Evolutionary conservation across 805 yeast species (phyloP).

Genomic region (Yarrowia sp.): DNA sequence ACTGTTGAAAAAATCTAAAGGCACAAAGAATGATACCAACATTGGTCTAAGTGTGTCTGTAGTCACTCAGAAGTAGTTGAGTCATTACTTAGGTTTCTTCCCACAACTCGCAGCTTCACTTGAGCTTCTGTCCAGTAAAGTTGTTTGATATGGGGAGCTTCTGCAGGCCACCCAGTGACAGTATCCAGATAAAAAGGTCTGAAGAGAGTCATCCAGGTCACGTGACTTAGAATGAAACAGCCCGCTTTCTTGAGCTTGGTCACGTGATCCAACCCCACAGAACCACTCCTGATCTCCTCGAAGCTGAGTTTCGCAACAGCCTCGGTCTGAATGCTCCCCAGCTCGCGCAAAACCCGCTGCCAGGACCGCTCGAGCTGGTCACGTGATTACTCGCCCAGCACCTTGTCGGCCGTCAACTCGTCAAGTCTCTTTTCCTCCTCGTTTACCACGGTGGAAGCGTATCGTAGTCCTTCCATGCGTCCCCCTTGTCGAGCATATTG

Average conservation of each 20-base stretch:
- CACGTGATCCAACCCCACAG: not conserved
- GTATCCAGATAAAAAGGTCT: not conserved
- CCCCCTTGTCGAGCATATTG: conserved; percentile 12
- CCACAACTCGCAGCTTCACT: conserved; percentile 11
- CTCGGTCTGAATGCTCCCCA: not conserved
- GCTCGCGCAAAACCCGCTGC: not conserved
- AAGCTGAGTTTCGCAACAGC: not conserved
- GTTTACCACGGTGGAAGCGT: not conserved
- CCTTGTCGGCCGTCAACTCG: not conserved
- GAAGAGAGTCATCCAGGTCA: not conserved
- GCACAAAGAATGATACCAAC: no score
- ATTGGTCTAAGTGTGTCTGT: no score
- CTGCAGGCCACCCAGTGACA: not conserved
- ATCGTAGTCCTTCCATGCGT: conserved; percentile 6
- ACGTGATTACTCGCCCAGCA: conserved; percentile 10
- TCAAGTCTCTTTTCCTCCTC: conserved; percentile 2
- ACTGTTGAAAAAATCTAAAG: no score
- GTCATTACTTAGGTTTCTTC: not conserved
- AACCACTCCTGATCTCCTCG: not conserved
- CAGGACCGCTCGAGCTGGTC: conserved; percentile 7
- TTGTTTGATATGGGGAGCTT: conserved; percentile 5
- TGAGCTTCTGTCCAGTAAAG: conserved; percentile 22
- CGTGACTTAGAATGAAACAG: conserved; percentile 1
- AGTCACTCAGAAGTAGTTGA: no score
- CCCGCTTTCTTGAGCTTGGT: not conserved